phyloP scores from a whole-genome alignment of 2,329 filamentous ascomycete genomes.

The Coleophoma eucalyptorum region DNA sequence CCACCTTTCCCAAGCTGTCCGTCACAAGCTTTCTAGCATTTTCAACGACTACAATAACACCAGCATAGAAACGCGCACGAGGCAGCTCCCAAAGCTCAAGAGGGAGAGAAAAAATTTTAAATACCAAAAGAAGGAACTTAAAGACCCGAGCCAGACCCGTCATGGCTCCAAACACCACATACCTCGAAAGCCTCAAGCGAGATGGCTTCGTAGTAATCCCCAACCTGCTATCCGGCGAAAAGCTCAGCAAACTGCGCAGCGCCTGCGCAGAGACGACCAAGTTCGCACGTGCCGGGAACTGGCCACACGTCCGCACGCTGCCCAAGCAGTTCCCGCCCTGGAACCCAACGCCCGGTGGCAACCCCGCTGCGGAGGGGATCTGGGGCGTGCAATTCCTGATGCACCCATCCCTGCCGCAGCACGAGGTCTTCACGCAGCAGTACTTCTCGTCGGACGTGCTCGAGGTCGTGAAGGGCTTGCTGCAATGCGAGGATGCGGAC shows the following conservation, averaged over 20 bases:
- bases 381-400: conserved; percentile 89
- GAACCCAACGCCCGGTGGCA: conserved; percentile 37
- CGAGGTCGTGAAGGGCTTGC: conserved; percentile 58
- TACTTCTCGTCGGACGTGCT: conserved; percentile 72
- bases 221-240: conserved; percentile 51
- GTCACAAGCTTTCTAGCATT: no score
- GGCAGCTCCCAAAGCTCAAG: no score
- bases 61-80: no score
- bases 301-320: conserved; percentile 79
- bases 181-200: conserved; percentile 45
- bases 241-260: conserved; percentile 55
- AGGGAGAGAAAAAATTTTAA: no score
- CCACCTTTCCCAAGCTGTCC: no score
- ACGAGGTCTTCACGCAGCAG: conserved; percentile 55
- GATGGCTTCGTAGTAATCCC: conserved; percentile 77
- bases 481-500: conserved; percentile 52
- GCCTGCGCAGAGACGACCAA: conserved; percentile 55
- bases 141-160: no score
- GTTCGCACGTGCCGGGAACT: conserved; percentile 64
- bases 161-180: neutral
- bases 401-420: conserved; percentile 64
- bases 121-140: no score
- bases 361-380: conserved; percentile 58
- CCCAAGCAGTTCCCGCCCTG: conserved; percentile 92
- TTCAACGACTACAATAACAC: no score